phyloP scores from a whole-genome alignment of 257 asterid species.

The Jacaranda mimosifolia region DNA sequence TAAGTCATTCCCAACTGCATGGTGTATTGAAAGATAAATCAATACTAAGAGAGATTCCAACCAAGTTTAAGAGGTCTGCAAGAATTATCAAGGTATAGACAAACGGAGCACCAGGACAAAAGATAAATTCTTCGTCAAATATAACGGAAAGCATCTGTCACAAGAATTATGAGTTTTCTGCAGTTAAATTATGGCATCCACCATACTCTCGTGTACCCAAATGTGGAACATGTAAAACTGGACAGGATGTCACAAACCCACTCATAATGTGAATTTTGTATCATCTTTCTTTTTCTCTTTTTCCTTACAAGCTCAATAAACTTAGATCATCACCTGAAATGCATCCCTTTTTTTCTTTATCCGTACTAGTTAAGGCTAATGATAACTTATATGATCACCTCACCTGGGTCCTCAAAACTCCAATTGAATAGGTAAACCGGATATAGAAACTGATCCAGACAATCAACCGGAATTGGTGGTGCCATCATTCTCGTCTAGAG shows the following conservation, averaged over 20 bases:
- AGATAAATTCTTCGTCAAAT: not conserved
- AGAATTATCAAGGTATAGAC: not conserved
- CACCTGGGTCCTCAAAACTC: slow-evolving; percentile 33
- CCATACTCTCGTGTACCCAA: not conserved
- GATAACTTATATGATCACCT: slow-evolving; percentile 17
- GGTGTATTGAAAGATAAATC: not conserved
- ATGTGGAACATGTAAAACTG: slow-evolving; percentile 20
- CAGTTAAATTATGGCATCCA: not conserved
- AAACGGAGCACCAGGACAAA: not conserved
- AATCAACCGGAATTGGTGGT: slow-evolving; percentile 4
- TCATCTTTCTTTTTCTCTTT: not conserved
- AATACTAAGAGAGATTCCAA: not conserved
- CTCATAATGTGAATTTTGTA: not conserved
- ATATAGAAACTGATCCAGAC: not conserved
- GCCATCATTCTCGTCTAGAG: not conserved
- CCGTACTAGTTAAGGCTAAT: slow-evolving; percentile 10
- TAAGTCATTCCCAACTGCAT: not conserved
- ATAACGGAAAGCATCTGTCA: not conserved
- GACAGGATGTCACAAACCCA: not conserved
- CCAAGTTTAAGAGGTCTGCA: not conserved
- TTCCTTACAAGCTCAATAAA: slow-evolving; percentile 18
- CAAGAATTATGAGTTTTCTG: not conserved
- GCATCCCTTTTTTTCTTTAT: slow-evolving; percentile 1
- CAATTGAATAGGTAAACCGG: slow-evolving; percentile 4
- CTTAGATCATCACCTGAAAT: slow-evolving; percentile 28